These are phyloP conservation scores for Lotmaria passim DNA, from an alignment of 208 protist species.

Conservation along the genomic window DNA sequence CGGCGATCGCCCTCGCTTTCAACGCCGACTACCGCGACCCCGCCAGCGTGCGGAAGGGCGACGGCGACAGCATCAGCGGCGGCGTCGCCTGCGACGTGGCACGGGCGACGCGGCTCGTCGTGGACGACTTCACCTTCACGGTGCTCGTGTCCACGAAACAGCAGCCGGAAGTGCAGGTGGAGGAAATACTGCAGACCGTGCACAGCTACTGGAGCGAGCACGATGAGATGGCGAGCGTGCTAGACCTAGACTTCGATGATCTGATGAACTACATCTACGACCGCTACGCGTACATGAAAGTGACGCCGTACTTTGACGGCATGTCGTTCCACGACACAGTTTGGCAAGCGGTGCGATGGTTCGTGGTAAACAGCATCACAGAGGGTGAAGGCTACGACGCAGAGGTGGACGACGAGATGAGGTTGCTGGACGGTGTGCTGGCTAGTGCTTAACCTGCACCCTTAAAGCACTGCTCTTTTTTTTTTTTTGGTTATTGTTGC, in stretches of 20 bases:
- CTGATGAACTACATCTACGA: constrained; percentile 17
- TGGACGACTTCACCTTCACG: constrained; percentile 25
- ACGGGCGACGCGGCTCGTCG: constrained; percentile 18
- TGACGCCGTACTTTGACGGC: constrained; percentile 15
- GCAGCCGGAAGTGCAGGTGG: constrained; percentile 22
- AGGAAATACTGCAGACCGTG: constrained; percentile 22
- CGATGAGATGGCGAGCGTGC: not conserved
- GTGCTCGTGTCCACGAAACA: constrained; percentile 15
- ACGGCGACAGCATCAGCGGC: not conserved
- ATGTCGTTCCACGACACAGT: constrained; percentile 21
- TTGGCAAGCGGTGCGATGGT: constrained; percentile 21
- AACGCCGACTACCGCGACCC: constrained; percentile 16
- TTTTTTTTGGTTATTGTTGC: not conserved
- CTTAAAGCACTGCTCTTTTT: not conserved
- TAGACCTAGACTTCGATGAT: constrained; percentile 25
- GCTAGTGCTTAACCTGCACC: not conserved
- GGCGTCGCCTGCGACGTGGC: constrained; percentile 19
- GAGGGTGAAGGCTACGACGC: constrained; percentile 9
- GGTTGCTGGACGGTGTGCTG: constrained; percentile 18
- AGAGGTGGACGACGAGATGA: constrained; percentile 10
- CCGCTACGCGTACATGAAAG: constrained; percentile 32
- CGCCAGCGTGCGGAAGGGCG: not conserved
- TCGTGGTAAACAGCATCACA: constrained; percentile 3
- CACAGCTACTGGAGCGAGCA: constrained; percentile 29
- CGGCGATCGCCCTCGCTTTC: constrained; percentile 27